Base-by-base conservation (phyloP, 805 yeast genomes). In the Lipomyces yamanashiensis region DNA sequence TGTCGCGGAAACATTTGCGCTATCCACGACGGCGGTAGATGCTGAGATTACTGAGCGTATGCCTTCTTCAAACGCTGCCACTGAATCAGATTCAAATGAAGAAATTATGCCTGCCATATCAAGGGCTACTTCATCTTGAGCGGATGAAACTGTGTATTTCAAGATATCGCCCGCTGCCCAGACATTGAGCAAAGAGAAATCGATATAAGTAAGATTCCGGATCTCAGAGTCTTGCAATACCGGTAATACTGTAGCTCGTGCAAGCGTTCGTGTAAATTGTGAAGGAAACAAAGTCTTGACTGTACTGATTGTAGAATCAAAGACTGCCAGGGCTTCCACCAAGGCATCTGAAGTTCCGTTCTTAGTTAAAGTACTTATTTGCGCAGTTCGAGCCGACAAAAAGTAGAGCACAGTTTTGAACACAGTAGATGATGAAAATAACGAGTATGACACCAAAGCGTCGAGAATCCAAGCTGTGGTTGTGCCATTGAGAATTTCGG, bases 221-320 rank as follows among this genome's bases (percentile, higher is more conserved):
- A 65, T 43, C 9, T 54, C 64, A 5, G 62, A 49, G 28, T 65
- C 68, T 10, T 47, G 40, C 3, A 65, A 50, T 5, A 60, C 55
- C 5, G 68, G 61, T 10, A 59, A 40, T 6, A 62, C 39, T 0
- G 59, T 49, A 12, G 68, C 51, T 17, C 58, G 50, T 9, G 54
- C 13, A 15, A 64, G 45, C 7, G 62, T 34, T 9, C 64, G 45
- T 23, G 17, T 15, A 36, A 62, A 63, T 21, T 62, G 64, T 4
- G 50, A n/a, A 8, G 68, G 64, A 41, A 65, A 65, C 7, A 65
- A 17, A 12, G 68, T 12, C n/a, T 28, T 33, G 12, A 55, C 48
- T 13, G 28, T 45, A 23, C 51, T 21, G 34, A 63, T 36, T 3
- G 68, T 65, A 12, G 52, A 47, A 43, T 65, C 64, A 37, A 65